Evolutionary conservation across 1,284 basidiomycete genomes (phyloP).

Genomic region (Marasmius sp.): DNA sequence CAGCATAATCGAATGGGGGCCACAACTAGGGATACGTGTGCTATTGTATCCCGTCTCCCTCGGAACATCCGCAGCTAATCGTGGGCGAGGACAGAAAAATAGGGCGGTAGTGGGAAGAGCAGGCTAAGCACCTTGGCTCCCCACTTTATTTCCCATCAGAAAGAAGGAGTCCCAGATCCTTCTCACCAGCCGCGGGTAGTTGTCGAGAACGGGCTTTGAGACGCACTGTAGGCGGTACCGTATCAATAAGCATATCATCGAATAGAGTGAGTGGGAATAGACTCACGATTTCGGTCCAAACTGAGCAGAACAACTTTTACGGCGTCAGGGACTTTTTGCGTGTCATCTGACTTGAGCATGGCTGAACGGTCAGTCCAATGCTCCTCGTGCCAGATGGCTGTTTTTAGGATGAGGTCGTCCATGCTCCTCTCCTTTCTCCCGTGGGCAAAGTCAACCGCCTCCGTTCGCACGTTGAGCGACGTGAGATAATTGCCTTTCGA

Average conservation of each 20-base stretch:
- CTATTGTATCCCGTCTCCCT: not conserved
- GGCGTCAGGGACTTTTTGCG: constrained; percentile 42
- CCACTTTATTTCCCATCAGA: constrained; percentile 37
- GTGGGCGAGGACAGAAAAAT: not conserved
- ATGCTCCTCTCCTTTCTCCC: constrained; percentile 72
- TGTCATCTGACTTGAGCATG: constrained; percentile 51
- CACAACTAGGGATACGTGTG: not conserved
- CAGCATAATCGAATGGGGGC: not conserved
- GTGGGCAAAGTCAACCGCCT: constrained; percentile 77
- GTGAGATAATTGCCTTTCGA: constrained; percentile 92
- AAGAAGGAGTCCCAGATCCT: constrained; percentile 67
- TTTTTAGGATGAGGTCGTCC: constrained; percentile 93
- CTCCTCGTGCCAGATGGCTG: constrained; percentile 89
- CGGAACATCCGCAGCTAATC: not conserved
- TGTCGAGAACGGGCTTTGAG: constrained; percentile 83
- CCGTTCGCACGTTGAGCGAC: constrained; percentile 81
- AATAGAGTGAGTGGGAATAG: constrained; percentile 9
- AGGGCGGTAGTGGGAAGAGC: not conserved
- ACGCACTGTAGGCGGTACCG: constrained; percentile 50
- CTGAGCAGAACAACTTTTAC: constrained; percentile 88
- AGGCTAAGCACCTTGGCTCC: not conserved
- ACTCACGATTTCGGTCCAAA: constrained; percentile 88
- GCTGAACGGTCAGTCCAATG: constrained; percentile 87
- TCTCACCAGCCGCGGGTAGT: constrained; percentile 75
- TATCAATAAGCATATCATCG: constrained; percentile 15